phyloP scores from a whole-genome alignment of 1,284 basidiomycete species.

The Ustilago crameri region DNA sequence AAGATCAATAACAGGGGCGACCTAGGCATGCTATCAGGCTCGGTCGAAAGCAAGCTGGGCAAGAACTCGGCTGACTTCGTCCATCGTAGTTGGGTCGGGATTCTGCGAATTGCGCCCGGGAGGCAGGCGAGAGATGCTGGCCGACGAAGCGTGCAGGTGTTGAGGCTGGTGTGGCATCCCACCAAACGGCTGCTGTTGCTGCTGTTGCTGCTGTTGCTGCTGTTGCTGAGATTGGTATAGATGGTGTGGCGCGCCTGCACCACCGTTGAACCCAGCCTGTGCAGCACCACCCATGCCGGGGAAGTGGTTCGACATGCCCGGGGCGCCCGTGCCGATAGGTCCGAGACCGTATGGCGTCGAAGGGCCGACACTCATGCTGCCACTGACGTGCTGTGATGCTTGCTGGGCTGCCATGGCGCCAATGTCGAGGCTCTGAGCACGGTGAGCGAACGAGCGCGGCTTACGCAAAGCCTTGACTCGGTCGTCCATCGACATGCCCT shows the following conservation, averaged over 20 bases:
- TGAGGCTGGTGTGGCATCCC: conserved; percentile 22
- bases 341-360: conserved; percentile 47
- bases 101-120: conserved; percentile 37
- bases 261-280: conserved; percentile 18
- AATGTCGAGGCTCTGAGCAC: conserved; percentile 62
- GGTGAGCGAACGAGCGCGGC: conserved; percentile 59
- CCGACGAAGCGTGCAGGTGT: conserved; percentile 38
- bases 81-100: conserved; percentile 55
- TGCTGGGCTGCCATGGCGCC: conserved; percentile 56
- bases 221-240: conserved; percentile 27
- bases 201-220: conserved; percentile 21
- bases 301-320: conserved; percentile 28
- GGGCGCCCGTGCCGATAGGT: conserved; percentile 44
- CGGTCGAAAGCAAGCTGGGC: conserved; percentile 63
- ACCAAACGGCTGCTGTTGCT: conserved; percentile 19
- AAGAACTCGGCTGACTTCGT: conserved; percentile 64
- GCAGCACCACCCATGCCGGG: conserved; percentile 37
- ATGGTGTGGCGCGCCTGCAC: conserved; percentile 19
- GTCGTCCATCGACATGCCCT: conserved; percentile 55
- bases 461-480: conserved; percentile 54
- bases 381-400: conserved; percentile 35
- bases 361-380: conserved; percentile 39
- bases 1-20: too few species aligned
- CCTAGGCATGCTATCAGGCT: conserved; percentile 26
- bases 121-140: conserved; percentile 56